Base-by-base conservation (phyloP, 179 eudicot genomes). In the Gypsophila paniculata region DNA sequence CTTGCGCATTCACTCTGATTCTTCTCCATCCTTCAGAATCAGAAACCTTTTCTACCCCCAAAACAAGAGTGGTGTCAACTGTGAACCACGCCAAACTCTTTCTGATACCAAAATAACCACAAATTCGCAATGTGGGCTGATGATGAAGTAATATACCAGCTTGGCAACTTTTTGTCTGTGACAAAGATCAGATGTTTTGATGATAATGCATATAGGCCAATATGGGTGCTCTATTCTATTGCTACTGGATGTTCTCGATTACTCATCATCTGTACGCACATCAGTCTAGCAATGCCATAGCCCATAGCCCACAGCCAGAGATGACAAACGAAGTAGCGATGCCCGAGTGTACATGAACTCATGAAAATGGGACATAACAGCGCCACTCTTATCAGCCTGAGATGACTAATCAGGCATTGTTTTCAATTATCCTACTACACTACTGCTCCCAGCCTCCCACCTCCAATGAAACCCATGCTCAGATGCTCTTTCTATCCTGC, bases 1-100 rank as follows among this genome's bases (percentile, higher is more conserved):
- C 96, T 0, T 83, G 92, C 29, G 86, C 52, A 18, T n/a, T 18
- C 42, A 54, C 48, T 8, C 68, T 10, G 80, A 86, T 78, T 82
- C 96, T 29, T 83, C 96, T 59, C 78, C 88, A 1, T 87, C 96
- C 26, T 84, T 82, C n/a, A 73, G 88, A 78, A 86, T 90, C 66
- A 76, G 84, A 63, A 85, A 84, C 34, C 34, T 29, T 29, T 1
- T 29, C 34, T 4, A 29, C 34, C 34, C 34, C 34, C 34, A 29
- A 29, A 29, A 29, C 34, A 29, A 29, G 34, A 29, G 34, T 29
- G 4, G 34, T 29, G 34, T 29, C 34, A 29, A 29, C 34, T 29
- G 34, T 29, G 34, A 29, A 29, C 60, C 52, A 3, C 46, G 51
- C 15, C 63, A 65, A 63, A 61, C 44, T 68, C 54, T 68, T 18